phyloP scores from a whole-genome alignment of 805 yeast genomes.

The Vanderwaltozyma polyspora region DNA sequence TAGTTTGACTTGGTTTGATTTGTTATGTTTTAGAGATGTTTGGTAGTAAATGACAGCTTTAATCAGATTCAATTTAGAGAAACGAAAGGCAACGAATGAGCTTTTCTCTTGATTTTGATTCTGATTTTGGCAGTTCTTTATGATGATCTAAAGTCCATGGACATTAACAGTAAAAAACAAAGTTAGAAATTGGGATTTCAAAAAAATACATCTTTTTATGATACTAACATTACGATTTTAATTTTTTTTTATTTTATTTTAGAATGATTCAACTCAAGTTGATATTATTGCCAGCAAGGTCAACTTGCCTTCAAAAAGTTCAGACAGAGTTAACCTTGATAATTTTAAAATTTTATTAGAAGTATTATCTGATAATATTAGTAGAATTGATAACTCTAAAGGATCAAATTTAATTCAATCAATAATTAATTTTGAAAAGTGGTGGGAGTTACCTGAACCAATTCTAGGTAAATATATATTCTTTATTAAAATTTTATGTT shows the following conservation, averaged over 20 bases:
- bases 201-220: neutral
- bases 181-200: too few relatives aligned
- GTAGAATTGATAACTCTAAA: constrained; percentile 46
- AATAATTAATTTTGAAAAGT: constrained; percentile 46
- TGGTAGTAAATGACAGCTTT: too few relatives aligned
- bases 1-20: neutral
- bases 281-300: constrained; percentile 52
- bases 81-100: too few relatives aligned
- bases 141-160: too few relatives aligned
- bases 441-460: constrained; percentile 40
- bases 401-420: constrained; percentile 47
- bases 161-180: too few relatives aligned
- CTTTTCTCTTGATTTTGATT: neutral
- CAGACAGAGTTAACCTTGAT: constrained; percentile 42
- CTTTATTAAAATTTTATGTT: constrained; percentile 67
- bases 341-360: constrained; percentile 47
- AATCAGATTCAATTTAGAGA: too few relatives aligned
- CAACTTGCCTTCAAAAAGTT: constrained; percentile 37
- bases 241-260: constrained; percentile 3
- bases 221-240: neutral
- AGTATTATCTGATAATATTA: constrained; percentile 50
- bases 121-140: neutral
- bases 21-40: neutral
- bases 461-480: constrained; percentile 50
- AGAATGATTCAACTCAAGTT: constrained; percentile 43